Percentiles rank a stretch among this genome's conserved stretches.
Evolutionary conservation across 768 basidiomycete genomes (phyloP).

Genomic region (Hypholoma sublateritium): DNA sequence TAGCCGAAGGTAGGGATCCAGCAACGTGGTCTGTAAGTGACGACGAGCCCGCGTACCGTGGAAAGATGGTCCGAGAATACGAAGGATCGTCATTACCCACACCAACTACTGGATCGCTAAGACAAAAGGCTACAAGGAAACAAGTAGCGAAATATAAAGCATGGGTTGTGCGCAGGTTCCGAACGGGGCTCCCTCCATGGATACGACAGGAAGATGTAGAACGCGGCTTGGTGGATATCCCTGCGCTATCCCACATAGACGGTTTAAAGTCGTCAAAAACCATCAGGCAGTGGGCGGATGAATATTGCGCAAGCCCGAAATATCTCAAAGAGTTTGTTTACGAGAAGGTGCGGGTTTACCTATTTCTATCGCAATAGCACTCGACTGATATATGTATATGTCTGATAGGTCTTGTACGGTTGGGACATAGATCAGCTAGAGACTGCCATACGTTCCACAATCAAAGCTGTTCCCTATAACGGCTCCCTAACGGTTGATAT

Average conservation of each 20-base stretch:
- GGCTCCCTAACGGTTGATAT: conserved; percentile 52
- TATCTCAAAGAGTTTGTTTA: conserved; percentile 79
- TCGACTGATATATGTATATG: not conserved
- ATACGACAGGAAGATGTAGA: conserved; percentile 19
- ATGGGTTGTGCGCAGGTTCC: conserved; percentile 43
- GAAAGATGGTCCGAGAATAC: conserved; percentile 59
- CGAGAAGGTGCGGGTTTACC: conserved; percentile 46
- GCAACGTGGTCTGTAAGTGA: conserved; percentile 65
- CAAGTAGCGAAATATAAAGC: conserved; percentile 44
- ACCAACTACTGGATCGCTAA: conserved; percentile 14
- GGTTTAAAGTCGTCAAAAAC: conserved; percentile 56
- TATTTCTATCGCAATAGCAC: not conserved
- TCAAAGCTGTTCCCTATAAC: conserved; percentile 41
- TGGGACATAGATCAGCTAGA: conserved; percentile 48
- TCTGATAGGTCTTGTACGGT: conserved; percentile 42
- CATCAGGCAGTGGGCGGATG: conserved; percentile 78
- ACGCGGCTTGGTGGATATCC: conserved; percentile 10
- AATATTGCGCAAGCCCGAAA: conserved; percentile 72
- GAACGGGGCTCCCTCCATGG: conserved; percentile 54
- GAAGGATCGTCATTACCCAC: conserved; percentile 27
- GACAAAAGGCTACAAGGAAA: conserved; percentile 38
- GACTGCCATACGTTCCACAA: conserved; percentile 39
- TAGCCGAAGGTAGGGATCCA: conserved; percentile 19
- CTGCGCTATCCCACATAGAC: conserved; percentile 8
- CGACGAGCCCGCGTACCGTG: conserved; percentile 62